Base-by-base conservation (phyloP, 495 filamentous ascomycete genomes). In the Aspergillus hancockii region DNA sequence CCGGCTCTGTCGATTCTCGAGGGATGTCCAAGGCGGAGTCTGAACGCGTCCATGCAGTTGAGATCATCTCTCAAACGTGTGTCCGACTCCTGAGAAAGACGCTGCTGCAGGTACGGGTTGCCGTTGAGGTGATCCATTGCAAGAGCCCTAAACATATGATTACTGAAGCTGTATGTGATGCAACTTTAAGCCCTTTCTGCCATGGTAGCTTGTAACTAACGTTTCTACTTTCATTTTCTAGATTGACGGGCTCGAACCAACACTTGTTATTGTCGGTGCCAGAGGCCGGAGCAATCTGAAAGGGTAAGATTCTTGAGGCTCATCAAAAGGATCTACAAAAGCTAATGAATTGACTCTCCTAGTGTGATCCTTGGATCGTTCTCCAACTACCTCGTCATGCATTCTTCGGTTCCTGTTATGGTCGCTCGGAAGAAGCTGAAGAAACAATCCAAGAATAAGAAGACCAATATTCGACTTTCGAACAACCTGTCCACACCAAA, bases 91-190 rank as follows among this genome's bases (percentile, higher is more conserved):
- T 98, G 58, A 83, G 93, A 61, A 95, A 92, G 79, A 98, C 94
- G 6, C 80, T 89, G 55, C 78, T 98, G 41, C 93, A 98, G 68
- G 92, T 96, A 36, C 85, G 90, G 49, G 85, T 96, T 53, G 90
- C 94, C 25, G 88, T 98, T 34, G 94, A 98, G 71, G 93, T 97
- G 21, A 90, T 98, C 61, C 93, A 98, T 70, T 98, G 94, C 87
- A 97, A 97, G 81, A 96, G 89, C 63, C 92, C 93, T 8, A 91
- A 88, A 71, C 85, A 90, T 69, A 76, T 94, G 68, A 85, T 94
- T 45, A 92, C 88, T 4, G 91, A 94, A 75, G 90, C 92, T 61
- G 83, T 85, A 65, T 64, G 81, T 74, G 31, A 10, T 41, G 6
- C n/a, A 31, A 59, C 51, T 28, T 2, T 41, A 3, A 3, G 3